Evolutionary conservation across 1,284 basidiomycete species (phyloP), one percentile per base, ranked within the genome.

Genomic region (Inonotus hispidus): DNA sequence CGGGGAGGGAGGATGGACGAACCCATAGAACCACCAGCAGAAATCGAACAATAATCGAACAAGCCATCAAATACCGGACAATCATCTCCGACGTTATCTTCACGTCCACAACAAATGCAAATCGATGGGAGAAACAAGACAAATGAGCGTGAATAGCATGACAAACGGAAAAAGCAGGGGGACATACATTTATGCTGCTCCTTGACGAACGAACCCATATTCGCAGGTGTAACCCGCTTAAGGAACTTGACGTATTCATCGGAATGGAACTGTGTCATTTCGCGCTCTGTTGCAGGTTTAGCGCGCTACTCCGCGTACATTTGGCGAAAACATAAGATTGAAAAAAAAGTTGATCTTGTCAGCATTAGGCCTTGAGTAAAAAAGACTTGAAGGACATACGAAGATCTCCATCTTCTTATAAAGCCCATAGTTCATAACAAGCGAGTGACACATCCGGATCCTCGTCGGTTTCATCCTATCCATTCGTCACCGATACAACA

Each of bases 1-100:
- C 50, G 50, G 13, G 32, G 7, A 61, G 53, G 56, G 13, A 47
- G 58, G 56, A 29, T n/a, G 29, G 16, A 70, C 85, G 56, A 66
- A 95, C 95, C 96, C 95, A 99, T 99, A 0, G 94, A 97, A 5
- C 96, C 96, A 53, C 96, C 96, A 16, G 96, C 97, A 2, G 95
- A 98, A 69, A 99, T 99, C 5, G 95, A 95, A 71, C 96, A 98
- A 72, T 98, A 99, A 68, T 99, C 96, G 71, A 98, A 98, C 55
- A 99, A 75, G 0, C 96, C 96, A 68, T 99, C 96, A 68, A 99
- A 99, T 23, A 98, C 94, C 2, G 96, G 96, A 72, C 96, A 98
- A 73, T 99, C 96, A 69, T 99, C 96, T 21, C 91, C 91, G 14
- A 93, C 89, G 66, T 93, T 93, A 74, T 91, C 90, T 90, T 65